Evolutionary conservation across 805 yeast species (phyloP).

Genomic region (Candida hungchunana): DNA sequence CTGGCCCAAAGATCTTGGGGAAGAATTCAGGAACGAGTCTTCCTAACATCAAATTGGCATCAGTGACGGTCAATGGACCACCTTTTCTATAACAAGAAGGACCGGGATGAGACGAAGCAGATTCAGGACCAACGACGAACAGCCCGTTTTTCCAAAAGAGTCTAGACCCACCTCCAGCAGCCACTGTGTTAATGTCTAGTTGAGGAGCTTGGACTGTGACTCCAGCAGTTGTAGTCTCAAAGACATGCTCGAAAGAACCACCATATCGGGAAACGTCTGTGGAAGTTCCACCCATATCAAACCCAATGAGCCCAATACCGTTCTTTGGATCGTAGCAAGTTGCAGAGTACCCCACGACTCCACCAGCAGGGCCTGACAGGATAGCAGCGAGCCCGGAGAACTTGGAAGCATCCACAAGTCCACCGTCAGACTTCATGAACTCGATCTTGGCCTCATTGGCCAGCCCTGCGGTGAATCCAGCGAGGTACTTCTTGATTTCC

Average conservation of each 20-base stretch:
- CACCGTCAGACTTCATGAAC: slow-evolving; percentile 97
- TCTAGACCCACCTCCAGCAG: slow-evolving; percentile 37
- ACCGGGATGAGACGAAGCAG: slow-evolving; percentile 45
- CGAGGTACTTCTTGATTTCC: slow-evolving; percentile 60
- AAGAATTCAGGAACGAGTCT: slow-evolving; percentile 38
- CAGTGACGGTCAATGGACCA: slow-evolving; percentile 45
- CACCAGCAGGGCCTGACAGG: slow-evolving; percentile 96
- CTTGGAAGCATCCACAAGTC: slow-evolving; percentile 75
- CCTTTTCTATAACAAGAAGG: slow-evolving; percentile 46
- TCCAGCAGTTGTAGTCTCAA: slow-evolving; percentile 35
- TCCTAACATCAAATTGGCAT: slow-evolving; percentile 41
- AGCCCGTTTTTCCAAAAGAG: slow-evolving; percentile 32
- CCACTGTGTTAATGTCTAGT: slow-evolving; percentile 34
- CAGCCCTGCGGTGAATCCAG: slow-evolving; percentile 60
- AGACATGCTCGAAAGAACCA: slow-evolving; percentile 28
- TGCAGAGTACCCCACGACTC: slow-evolving; percentile 87
- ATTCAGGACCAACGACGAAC: slow-evolving; percentile 44
- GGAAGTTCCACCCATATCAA: slow-evolving; percentile 52
- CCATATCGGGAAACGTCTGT: slow-evolving; percentile 36
- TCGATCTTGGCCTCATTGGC: slow-evolving; percentile 49
- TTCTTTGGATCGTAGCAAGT: slow-evolving; percentile 65
- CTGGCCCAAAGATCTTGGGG: slow-evolving; percentile 44
- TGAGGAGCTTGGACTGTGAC: slow-evolving; percentile 39
- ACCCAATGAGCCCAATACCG: slow-evolving; percentile 65
- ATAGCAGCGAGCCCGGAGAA: slow-evolving; percentile 89